Conservation (phyloP, 495 filamentous ascomycete genomes). For the Xylaria grammica region DNA sequence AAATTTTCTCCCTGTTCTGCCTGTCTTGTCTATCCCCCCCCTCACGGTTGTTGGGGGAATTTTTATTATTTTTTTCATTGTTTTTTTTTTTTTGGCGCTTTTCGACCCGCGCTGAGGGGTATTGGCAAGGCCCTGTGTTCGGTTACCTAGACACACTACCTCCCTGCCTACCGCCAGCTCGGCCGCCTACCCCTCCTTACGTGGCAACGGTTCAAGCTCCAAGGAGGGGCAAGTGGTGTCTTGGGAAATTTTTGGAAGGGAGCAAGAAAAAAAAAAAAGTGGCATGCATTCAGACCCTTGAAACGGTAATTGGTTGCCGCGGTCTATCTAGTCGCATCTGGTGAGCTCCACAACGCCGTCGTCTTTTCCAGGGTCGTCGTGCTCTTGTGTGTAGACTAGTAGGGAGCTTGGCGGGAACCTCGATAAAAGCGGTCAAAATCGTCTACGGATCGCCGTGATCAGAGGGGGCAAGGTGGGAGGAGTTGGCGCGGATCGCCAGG, state of each 20-base stretch:
- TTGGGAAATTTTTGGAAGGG: neutral
- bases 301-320: conserved; percentile 8
- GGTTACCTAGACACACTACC: conserved; percentile 1
- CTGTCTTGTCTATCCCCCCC: too few species aligned
- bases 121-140: neutral
- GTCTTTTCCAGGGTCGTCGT: too few species aligned
- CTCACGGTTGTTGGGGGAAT: conserved; percentile 4
- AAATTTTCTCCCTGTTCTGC: conserved; percentile 11
- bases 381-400: too few species aligned
- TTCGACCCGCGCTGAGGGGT: neutral
- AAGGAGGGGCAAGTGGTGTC: neutral
- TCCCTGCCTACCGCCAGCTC: too few species aligned
- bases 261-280: conserved; percentile 5
- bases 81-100: neutral
- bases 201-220: conserved; percentile 7
- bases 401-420: neutral
- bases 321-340: neutral
- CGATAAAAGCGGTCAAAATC: conserved; percentile 11
- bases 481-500: too few species aligned
- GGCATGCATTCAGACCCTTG: conserved; percentile 10
- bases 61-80: neutral
- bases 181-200: conserved; percentile 10
- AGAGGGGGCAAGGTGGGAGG: too few species aligned
- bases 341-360: conserved; percentile 4
- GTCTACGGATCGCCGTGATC: neutral